Percentiles rank a stretch among this genome's conserved stretches.
Evolutionary conservation across 2,329 filamentous ascomycete species (phyloP).

Genomic region (Endoconidiophora laricicola): DNA sequence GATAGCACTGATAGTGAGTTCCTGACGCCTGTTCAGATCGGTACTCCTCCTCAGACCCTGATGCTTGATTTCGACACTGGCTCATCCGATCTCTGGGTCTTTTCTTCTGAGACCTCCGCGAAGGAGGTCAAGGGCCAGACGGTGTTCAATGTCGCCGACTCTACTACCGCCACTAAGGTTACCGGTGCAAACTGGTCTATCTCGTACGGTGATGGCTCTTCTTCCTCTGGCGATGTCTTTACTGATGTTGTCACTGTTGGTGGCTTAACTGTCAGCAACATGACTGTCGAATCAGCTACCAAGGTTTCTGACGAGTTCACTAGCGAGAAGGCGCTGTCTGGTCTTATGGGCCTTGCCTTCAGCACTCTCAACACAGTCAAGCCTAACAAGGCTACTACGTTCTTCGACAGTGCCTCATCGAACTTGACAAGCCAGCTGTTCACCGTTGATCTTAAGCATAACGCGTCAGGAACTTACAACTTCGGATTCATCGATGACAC

Average conservation of each 20-base stretch:
- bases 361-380: constrained; percentile 26
- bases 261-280: constrained; percentile 22
- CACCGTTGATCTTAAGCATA: constrained; percentile 7
- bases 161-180: constrained; percentile 23
- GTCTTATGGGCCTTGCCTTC: constrained; percentile 29
- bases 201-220: constrained; percentile 27
- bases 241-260: constrained; percentile 27
- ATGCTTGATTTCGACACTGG: constrained; percentile 30
- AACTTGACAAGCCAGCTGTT: constrained; percentile 1
- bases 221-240: constrained; percentile 27
- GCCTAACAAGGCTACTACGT: constrained; percentile 26
- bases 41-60: constrained; percentile 27
- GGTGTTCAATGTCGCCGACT: constrained; percentile 24
- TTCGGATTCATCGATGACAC: constrained; percentile 33
- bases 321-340: constrained; percentile 19
- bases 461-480: constrained; percentile 1
- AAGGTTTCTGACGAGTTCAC: constrained; percentile 25
- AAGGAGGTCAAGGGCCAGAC: constrained; percentile 23
- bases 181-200: constrained; percentile 25
- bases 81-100: constrained; percentile 32
- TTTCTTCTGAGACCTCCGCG: constrained; percentile 26
- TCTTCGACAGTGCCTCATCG: constrained; percentile 21
- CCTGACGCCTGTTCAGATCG: constrained; percentile 25
- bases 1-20: constrained; percentile 22
- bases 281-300: constrained; percentile 28